These are phyloP conservation scores for Mrakia hoshinonis DNA, from an alignment of 768 basidiomycete species.

Conservation along the genomic window DNA sequence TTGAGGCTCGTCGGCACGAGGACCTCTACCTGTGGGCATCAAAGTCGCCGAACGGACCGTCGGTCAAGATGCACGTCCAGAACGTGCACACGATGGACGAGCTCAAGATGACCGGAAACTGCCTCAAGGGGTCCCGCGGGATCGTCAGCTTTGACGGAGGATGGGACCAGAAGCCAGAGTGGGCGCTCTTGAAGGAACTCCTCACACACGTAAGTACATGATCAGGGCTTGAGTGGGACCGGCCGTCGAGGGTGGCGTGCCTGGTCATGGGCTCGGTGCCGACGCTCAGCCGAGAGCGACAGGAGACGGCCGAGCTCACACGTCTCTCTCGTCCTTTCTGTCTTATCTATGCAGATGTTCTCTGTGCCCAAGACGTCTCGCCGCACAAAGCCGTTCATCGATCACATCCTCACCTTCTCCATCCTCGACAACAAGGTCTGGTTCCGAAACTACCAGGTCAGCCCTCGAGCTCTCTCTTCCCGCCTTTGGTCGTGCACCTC, in stretches of 20 bases:
- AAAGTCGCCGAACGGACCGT: constrained; percentile 95
- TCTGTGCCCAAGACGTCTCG: constrained; percentile 85
- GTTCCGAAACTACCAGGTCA: constrained; percentile 97
- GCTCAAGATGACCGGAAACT: constrained; percentile 98
- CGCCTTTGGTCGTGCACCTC: neutral
- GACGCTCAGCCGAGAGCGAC: neutral
- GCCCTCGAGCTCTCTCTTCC: constrained; percentile 28
- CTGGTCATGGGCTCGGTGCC: neutral
- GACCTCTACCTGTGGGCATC: constrained; percentile 95
- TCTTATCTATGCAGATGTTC: constrained; percentile 59
- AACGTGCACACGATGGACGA: constrained; percentile 99
- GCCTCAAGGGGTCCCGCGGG: constrained; percentile 87
- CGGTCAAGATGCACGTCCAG: constrained; percentile 93
- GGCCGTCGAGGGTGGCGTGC: neutral
- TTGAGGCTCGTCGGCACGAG: constrained; percentile 90
- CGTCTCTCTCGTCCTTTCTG: neutral
- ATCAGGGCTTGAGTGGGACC: neutral
- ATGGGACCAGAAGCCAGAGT: constrained; percentile 74
- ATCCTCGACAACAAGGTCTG: constrained; percentile 92
- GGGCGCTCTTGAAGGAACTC: constrained; percentile 81
- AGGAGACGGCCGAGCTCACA: neutral
- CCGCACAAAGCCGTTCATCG: constrained; percentile 90
- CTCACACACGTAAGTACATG: constrained; percentile 67
- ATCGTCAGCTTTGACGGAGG: constrained; percentile 82
- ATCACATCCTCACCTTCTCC: constrained; percentile 94